Percentiles rank a stretch among this genome's conserved stretches.
These are phyloP conservation scores for Capsella bursapastoris DNA, from an alignment of 345 rosid species.

Conservation along the genomic window DNA sequence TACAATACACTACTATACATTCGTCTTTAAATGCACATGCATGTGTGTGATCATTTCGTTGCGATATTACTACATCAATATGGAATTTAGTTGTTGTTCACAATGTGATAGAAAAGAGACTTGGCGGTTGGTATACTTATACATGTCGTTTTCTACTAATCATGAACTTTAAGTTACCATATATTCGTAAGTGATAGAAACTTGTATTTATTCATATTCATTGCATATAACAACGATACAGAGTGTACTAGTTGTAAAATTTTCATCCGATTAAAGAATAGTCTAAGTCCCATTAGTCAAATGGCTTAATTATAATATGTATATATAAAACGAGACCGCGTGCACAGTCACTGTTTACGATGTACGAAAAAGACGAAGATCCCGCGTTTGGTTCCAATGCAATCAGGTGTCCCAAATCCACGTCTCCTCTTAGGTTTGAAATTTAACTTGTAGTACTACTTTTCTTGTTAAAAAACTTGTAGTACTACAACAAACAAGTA, in stretches of 20 bases:
- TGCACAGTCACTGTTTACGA: constrained; percentile 36
- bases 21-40: constrained; percentile 29
- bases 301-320: not conserved
- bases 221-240: too few species aligned
- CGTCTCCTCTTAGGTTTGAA: constrained; percentile 4
- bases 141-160: constrained; percentile 2
- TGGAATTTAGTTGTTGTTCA: not conserved
- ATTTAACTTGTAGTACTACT: not conserved
- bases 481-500: not conserved
- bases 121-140: not conserved
- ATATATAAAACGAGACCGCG: constrained; percentile 28
- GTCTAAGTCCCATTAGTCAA: constrained; percentile 18
- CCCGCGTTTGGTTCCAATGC: constrained; percentile 43
- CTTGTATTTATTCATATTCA: too few species aligned
- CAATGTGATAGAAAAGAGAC: not conserved
- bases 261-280: not conserved
- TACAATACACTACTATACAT: not conserved
- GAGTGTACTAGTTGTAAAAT: too few species aligned
- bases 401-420: constrained; percentile 33
- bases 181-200: too few species aligned
- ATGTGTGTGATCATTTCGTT: constrained; percentile 12
- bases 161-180: not conserved
- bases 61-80: not conserved
- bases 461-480: too few species aligned
- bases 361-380: constrained; percentile 33